Evolutionary conservation across 2,329 filamentous ascomycete genomes (phyloP), one percentile per base, ranked within the genome.

Genomic region (Coleophoma cylindrospora): DNA sequence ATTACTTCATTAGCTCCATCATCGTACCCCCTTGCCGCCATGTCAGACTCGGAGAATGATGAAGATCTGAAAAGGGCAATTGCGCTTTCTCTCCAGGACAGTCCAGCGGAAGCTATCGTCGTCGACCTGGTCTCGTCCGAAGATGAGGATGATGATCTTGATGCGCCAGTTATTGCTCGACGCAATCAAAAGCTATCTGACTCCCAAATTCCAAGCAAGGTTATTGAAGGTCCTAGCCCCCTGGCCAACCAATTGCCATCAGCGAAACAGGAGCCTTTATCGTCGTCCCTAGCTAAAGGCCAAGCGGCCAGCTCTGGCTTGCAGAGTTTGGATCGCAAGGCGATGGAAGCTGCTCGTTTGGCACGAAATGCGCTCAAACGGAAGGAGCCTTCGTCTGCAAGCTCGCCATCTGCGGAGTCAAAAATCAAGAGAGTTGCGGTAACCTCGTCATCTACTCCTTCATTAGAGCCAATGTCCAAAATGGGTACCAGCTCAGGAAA

Each of bases 301-400:
- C 36, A 38, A 17, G 14, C 41, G 34, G 3, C 36, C 27, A 21
- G 21, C 22, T n/a, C 27, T 15, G 53, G 50, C 11, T 38, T 60
- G n/a, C 45, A 57, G 11, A 55, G 53, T 10, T 43, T 95, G 1
- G 80, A 96, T 69, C 80, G 91, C 34, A 89, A 84, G 67, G 79
- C 82, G 47, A 94, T 96, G 89, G 92, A 96, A 66, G 75, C 84
- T 60, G 90, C 95, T 64, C 83, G 92, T 38, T 76, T 95, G 13
- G 84, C 81, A 19, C 79, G 91, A 57, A 40, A 43, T 34, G 36
- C 40, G 21, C 41, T 49, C 36, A 55, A 40, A 43, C 66, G 83
- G 37, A 75, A 76, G 40, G 88, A 91, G 66, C 13, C 36, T n/a
- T 38, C 36, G 4, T 38, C 36, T n/a, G 14, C 36, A 14, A 13